Base-by-base conservation (phyloP, 2,329 filamentous ascomycete species). In the Botryosphaeria dothidea region DNA sequence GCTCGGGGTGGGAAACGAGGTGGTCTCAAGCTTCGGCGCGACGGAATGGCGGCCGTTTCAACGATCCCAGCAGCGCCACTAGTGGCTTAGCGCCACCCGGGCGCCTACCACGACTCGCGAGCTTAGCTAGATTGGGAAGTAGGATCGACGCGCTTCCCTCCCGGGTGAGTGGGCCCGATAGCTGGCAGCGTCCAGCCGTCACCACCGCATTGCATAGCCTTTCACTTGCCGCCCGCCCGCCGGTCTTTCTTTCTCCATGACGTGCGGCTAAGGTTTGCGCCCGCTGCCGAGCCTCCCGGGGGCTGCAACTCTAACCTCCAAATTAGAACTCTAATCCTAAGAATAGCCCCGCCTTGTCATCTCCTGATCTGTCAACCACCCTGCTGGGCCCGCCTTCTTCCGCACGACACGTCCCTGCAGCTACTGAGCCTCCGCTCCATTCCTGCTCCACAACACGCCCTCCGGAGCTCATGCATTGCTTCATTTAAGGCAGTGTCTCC, bases 121-220 rank as follows among this genome's bases (percentile, higher is more conserved):
- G 56, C 56, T 48, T 60, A 23, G 4, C 56, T 46, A 8, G 8
- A n/a, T 31, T 46, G 41, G 41, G 56, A 8, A 60, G 41, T 46
- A 60, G 56, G 56, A 60, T 60, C 56, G 56, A 60, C 56, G 41
- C 56, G 38, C 29, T 52, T 11, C 27, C 17, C 27, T 52, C 27
- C 49, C 29, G 36, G 54, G 38, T 41, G 54, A 43, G 54, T 21
- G 54, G 36, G 23, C 38, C 54, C 54, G 36, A 29, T 36, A 27
- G 21, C 52, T 41, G n/a, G 25, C 23, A 29, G 31, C 48, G 13
- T 9, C 48, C 29, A 38, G 11, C 11, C 34, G 19, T 41, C 34
- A 27, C 31, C 21, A 25, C 17, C 31, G n/a, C n/a, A 31, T n/a
- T 36, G 7, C 31, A 23, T 25, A 36, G n/a, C 29, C 31, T 15